These are phyloP conservation scores for Globisporangium radiosum DNA, from an alignment of 352 stramenopile species.

Conservation along the genomic window DNA sequence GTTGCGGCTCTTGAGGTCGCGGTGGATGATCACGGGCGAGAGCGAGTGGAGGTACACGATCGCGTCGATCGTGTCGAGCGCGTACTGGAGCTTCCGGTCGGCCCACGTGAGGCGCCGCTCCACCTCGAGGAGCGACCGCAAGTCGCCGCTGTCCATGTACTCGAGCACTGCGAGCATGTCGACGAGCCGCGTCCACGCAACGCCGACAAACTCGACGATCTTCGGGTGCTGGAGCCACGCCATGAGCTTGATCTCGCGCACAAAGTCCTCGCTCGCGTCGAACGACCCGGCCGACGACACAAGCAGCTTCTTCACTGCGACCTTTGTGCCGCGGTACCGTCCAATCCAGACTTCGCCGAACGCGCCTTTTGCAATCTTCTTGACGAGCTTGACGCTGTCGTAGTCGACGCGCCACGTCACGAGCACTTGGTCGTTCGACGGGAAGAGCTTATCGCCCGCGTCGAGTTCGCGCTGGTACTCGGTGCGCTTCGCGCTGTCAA, in stretches of 20 bases:
- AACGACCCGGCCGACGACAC: constrained; percentile 31
- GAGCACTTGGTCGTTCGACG: constrained; percentile 61
- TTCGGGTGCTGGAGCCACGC: constrained; percentile 64
- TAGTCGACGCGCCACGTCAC: constrained; percentile 70
- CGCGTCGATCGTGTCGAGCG: constrained; percentile 54
- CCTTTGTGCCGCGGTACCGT: constrained; percentile 44
- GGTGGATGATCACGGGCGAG: constrained; percentile 56
- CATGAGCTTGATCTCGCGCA: constrained; percentile 68
- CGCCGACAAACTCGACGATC: constrained; percentile 60
- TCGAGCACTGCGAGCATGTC: constrained; percentile 67
- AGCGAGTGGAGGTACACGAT: constrained; percentile 69
- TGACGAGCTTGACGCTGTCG: constrained; percentile 52
- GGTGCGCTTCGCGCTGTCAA: constrained; percentile 51
- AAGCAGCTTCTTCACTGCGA: constrained; percentile 57
- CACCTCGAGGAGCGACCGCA: constrained; percentile 45
- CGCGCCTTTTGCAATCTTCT: constrained; percentile 59
- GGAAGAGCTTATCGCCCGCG: constrained; percentile 54
- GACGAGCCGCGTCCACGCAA: constrained; percentile 61
- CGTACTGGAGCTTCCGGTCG: constrained; percentile 43
- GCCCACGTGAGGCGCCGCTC: constrained; percentile 21
- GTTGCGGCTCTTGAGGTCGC: constrained; percentile 71
- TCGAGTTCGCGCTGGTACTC: constrained; percentile 57
- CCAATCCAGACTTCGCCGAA: constrained; percentile 74
- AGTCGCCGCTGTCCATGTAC: constrained; percentile 62
- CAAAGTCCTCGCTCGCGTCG: constrained; percentile 52